These are phyloP conservation scores for Cladosporium sp. DNA, from an alignment of 2,329 filamentous ascomycete genomes.

Conservation along the genomic window DNA sequence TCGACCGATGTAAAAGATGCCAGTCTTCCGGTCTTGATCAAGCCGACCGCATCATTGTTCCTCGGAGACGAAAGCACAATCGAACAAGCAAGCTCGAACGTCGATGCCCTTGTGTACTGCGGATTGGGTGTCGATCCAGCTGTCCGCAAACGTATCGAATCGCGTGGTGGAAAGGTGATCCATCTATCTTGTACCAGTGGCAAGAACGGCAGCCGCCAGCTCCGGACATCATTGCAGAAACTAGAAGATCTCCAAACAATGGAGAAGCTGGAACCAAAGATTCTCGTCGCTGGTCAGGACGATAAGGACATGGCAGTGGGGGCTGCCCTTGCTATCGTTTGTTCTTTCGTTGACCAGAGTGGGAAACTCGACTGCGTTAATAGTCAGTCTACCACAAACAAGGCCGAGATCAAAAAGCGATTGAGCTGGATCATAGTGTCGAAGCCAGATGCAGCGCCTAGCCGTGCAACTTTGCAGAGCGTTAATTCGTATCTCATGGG, in stretches of 20 bases:
- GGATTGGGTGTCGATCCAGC: slow-evolving; percentile 36
- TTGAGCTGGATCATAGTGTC: slow-evolving; percentile 79
- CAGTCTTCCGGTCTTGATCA: slow-evolving; percentile 35
- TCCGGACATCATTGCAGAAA: slow-evolving; percentile 65
- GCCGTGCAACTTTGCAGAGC: slow-evolving; percentile 78
- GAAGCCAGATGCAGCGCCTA: slow-evolving; percentile 77
- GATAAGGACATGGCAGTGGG: slow-evolving; percentile 80
- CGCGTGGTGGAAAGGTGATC: slow-evolving; percentile 25
- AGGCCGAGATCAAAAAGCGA: slow-evolving; percentile 69
- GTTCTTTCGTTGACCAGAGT: slow-evolving; percentile 64
- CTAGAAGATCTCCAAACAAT: slow-evolving; percentile 36
- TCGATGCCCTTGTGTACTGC: slow-evolving; percentile 42
- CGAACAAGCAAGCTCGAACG: slow-evolving; percentile 34
- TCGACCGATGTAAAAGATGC: slow-evolving; percentile 5
- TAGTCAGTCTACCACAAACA: slow-evolving; percentile 46
- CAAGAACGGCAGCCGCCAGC: slow-evolving; percentile 76
- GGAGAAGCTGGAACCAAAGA: slow-evolving; percentile 12
- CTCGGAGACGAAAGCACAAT: slow-evolving; percentile 38
- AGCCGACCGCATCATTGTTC: slow-evolving; percentile 38
- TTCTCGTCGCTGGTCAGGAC: slow-evolving; percentile 66
- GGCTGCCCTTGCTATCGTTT: slow-evolving; percentile 69
- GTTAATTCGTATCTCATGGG: slow-evolving; percentile 85
- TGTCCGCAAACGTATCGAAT: neutral
- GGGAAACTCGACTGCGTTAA: slow-evolving; percentile 40
- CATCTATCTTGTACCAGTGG: slow-evolving; percentile 63